Percentiles rank a stretch among this genome's conserved stretches.
Conservation (phyloP, 305 asterid genomes). For the Fraxinus angustifolia region DNA sequence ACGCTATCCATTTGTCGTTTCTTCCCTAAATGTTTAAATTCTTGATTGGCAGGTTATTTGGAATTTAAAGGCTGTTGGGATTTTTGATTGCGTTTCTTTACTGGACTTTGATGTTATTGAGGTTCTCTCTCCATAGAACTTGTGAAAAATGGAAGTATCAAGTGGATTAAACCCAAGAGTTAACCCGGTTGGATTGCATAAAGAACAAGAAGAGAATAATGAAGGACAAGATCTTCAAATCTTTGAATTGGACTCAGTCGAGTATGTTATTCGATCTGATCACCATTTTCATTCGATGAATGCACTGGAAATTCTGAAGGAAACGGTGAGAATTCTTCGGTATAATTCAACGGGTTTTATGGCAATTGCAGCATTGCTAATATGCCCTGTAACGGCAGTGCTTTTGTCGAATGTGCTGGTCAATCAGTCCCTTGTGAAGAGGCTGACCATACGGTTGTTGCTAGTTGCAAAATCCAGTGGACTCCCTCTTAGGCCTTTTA, state of each 20-base stretch:
- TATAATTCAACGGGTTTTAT: constrained; percentile 60
- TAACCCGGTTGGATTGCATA: constrained; percentile 28
- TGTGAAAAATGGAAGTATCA: constrained; percentile 47
- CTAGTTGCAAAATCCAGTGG: constrained; percentile 75
- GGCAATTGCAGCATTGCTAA: constrained; percentile 58
- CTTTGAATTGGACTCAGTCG: constrained; percentile 41
- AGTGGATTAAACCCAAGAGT: constrained; percentile 53
- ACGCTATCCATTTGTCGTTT: not conserved
- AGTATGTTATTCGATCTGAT: constrained; percentile 34
- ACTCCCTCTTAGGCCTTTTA: constrained; percentile 64
- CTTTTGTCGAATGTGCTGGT: constrained; percentile 69
- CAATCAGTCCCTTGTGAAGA: constrained; percentile 57
- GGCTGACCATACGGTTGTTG: constrained; percentile 47
- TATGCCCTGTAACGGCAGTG: constrained; percentile 78
- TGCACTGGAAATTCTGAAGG: constrained; percentile 77
- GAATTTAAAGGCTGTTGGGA: constrained; percentile 9
- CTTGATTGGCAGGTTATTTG: not conserved
- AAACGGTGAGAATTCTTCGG: constrained; percentile 77
- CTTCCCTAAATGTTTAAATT: not conserved
- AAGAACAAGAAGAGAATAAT: constrained; percentile 35
- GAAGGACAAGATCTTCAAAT: constrained; percentile 31
- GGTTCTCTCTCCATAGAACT: constrained; percentile 1
- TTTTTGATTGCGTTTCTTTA: constrained; percentile 3
- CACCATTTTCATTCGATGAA: constrained; percentile 54
- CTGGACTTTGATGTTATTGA: constrained; percentile 1